Percentiles rank a stretch among this genome's conserved stretches.
Evolutionary conservation across 1,284 basidiomycete genomes (phyloP).

Genomic region (Chiua sp.): DNA sequence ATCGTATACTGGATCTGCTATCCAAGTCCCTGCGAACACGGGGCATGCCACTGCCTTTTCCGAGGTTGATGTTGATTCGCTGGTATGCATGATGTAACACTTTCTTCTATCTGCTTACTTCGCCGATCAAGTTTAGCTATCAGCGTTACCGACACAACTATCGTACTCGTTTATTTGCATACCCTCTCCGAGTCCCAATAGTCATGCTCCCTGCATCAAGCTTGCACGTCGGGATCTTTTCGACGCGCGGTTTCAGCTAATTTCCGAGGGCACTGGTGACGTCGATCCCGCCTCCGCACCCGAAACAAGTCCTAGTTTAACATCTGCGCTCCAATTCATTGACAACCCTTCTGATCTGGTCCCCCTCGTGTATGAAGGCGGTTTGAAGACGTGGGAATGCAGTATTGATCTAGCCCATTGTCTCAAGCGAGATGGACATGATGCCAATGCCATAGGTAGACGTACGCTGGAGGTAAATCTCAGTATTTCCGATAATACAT

Average conservation of each 20-base stretch:
- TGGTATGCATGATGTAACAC: slow-evolving; percentile 37
- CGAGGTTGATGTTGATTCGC: slow-evolving; percentile 39
- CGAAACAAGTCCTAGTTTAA: slow-evolving; percentile 10
- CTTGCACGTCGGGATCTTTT: slow-evolving; percentile 87
- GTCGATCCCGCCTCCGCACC: slow-evolving; percentile 20
- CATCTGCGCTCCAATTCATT: slow-evolving; percentile 59
- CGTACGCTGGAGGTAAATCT: slow-evolving; percentile 66
- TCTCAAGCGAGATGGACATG: slow-evolving; percentile 41
- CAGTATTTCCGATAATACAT: background rate
- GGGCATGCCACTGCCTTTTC: slow-evolving; percentile 23
- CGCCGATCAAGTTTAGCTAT: slow-evolving; percentile 48
- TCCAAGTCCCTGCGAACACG: background rate
- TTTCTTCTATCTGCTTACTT: slow-evolving; percentile 17
- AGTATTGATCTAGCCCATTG: slow-evolving; percentile 84
- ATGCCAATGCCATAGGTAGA: slow-evolving; percentile 44
- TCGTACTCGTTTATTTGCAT: slow-evolving; percentile 65
- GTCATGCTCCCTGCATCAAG: slow-evolving; percentile 32
- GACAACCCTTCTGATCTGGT: slow-evolving; percentile 91
- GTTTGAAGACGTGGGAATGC: slow-evolving; percentile 98
- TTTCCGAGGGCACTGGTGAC: slow-evolving; percentile 52
- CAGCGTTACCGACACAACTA: slow-evolving; percentile 56
- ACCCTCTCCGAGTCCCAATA: slow-evolving; percentile 40
- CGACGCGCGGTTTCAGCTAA: slow-evolving; percentile 93
- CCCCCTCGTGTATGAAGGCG: slow-evolving; percentile 94
- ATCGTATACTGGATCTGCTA: slow-evolving; percentile 1